phyloP scores from a whole-genome alignment of 352 stramenopile genomes.

The Globisporangium iwayamae region DNA sequence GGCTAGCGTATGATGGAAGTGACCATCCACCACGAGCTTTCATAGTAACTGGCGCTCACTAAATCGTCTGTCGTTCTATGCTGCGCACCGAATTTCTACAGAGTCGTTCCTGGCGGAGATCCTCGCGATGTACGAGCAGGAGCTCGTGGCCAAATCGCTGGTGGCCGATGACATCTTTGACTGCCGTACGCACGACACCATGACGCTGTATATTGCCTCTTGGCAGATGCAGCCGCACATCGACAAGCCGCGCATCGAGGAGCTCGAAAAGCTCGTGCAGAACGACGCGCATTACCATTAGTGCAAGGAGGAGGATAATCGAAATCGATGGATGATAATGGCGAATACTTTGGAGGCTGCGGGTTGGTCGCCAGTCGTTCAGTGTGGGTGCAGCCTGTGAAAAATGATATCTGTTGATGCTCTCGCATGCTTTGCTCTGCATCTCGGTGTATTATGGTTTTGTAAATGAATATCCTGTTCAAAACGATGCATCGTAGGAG shows the following conservation, averaged over 20 bases:
- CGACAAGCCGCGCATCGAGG: slow-evolving; percentile 52
- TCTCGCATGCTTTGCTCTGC: not conserved
- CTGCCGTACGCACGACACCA: slow-evolving; percentile 57
- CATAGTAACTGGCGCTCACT: not conserved
- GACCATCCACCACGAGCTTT: not conserved
- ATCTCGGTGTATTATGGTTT: not conserved
- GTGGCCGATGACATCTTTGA: slow-evolving; percentile 70
- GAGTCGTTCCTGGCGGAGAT: slow-evolving; percentile 61
- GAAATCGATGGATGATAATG: not conserved
- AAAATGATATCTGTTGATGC: not conserved
- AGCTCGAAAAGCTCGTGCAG: slow-evolving; percentile 58
- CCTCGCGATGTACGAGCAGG: slow-evolving; percentile 72
- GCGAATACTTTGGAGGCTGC: not conserved
- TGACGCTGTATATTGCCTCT: slow-evolving; percentile 74
- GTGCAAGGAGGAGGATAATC: not conserved
- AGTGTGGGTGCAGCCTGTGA: not conserved
- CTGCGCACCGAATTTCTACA: slow-evolving; percentile 11
- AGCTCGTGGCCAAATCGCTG: slow-evolving; percentile 75
- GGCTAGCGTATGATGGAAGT: not conserved
- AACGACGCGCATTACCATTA: slow-evolving; percentile 56
- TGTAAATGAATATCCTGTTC: slow-evolving; percentile 5
- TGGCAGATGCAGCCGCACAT: slow-evolving; percentile 88
- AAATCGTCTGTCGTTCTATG: not conserved
- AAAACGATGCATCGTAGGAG: not conserved
- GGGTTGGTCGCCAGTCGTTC: not conserved